A percentile compares a stretch with the other conserved stretches of the same genome.
phyloP scores from a whole-genome alignment of 2,329 filamentous ascomycete genomes.

The Ceratocystiopsis sp. region DNA sequence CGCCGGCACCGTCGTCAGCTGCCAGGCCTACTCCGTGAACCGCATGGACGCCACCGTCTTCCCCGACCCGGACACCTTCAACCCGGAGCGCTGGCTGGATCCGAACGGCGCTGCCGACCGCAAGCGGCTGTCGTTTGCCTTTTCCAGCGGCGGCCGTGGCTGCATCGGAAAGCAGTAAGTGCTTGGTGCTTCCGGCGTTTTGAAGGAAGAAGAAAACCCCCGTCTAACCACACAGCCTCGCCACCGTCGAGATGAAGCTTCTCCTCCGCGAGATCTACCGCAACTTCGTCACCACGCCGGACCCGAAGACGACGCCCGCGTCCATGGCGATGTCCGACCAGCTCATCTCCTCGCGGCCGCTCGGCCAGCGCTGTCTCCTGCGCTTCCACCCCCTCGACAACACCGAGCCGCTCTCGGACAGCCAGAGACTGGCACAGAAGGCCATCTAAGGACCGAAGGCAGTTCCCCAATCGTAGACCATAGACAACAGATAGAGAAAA shows the following conservation, averaged over 20 bases:
- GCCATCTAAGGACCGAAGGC: too few relatives aligned
- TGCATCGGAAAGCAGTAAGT: slow-evolving; percentile 53
- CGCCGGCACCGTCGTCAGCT: slow-evolving; percentile 37
- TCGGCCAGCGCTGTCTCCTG: slow-evolving; percentile 41
- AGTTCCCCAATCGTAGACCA: too few relatives aligned
- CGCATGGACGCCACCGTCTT: slow-evolving; percentile 50
- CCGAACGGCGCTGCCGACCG: slow-evolving; percentile 56
- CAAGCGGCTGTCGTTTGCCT: slow-evolving; percentile 45
- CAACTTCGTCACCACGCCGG: slow-evolving; percentile 36
- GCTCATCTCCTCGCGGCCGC: slow-evolving; percentile 46
- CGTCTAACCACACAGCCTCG: slow-evolving; percentile 25
- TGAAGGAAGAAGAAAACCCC: too few relatives aligned
- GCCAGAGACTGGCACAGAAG: too few relatives aligned
- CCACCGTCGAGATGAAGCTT: slow-evolving; percentile 51
- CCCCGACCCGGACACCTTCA: slow-evolving; percentile 57
- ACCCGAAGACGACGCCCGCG: slow-evolving; percentile 32
- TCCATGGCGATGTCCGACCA: slow-evolving; percentile 51
- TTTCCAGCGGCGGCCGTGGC: slow-evolving; percentile 46
- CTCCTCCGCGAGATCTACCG: slow-evolving; percentile 46
- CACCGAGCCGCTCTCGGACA: not conserved
- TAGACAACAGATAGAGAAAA: too few relatives aligned
- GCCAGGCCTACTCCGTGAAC: slow-evolving; percentile 44
- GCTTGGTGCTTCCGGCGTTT: not conserved
- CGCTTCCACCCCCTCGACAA: slow-evolving; percentile 22
- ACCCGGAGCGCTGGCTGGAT: slow-evolving; percentile 71